Percentiles rank a stretch among this genome's conserved stretches.
Conservation (phyloP, 2,329 filamentous ascomycete genomes). For the Sporothrix pseudoabietina region DNA sequence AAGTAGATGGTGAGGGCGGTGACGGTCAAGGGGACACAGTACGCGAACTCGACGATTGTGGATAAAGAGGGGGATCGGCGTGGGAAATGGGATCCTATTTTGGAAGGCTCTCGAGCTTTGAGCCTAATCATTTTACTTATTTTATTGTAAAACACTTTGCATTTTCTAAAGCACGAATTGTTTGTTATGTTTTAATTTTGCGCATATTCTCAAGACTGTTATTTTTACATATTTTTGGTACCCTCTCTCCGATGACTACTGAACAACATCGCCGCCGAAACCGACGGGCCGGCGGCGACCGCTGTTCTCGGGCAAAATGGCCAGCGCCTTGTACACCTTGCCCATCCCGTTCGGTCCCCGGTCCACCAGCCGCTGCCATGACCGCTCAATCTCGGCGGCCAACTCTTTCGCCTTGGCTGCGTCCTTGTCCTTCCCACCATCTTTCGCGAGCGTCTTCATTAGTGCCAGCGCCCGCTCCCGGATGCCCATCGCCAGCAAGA, state of each 20-base stretch:
- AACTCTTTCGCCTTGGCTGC: constrained; percentile 43
- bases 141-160: constrained; percentile 22
- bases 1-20: constrained; percentile 39
- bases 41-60: background rate
- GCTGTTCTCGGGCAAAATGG: constrained; percentile 80
- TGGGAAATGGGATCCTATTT: background rate
- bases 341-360: constrained; percentile 85
- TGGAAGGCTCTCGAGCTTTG: background rate
- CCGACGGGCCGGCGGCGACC: constrained; percentile 79
- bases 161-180: background rate
- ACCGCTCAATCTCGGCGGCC: constrained; percentile 64
- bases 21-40: background rate
- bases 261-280: constrained; percentile 74
- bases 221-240: background rate
- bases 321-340: constrained; percentile 88
- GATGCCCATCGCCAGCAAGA: constrained; percentile 81
- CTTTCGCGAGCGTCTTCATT: constrained; percentile 47
- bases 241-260: background rate
- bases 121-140: no score
- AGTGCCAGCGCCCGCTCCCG: constrained; percentile 72
- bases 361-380: constrained; percentile 84
- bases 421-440: constrained; percentile 43
- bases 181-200: background rate
- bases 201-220: background rate
- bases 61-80: constrained; percentile 10